phyloP scores from a whole-genome alignment of 2,329 filamentous ascomycete genomes.

The Zasmidium angulare region DNA sequence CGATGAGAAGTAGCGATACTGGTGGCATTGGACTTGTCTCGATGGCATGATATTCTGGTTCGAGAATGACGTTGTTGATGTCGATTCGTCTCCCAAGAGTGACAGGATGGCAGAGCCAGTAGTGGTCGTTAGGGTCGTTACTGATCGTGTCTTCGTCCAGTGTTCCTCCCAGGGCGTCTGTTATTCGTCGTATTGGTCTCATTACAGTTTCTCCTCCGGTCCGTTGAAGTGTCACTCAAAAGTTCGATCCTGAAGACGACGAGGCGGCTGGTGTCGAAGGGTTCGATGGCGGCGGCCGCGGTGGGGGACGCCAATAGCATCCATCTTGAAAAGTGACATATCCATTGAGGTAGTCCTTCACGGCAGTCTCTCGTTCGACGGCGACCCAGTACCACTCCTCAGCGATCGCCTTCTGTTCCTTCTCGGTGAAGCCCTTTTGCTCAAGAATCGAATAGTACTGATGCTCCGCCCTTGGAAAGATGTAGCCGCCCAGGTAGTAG shows the following conservation, averaged over 20 bases:
- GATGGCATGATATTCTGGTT: background rate
- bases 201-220: background rate
- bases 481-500: slow-evolving; percentile 23
- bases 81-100: background rate
- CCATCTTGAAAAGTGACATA: slow-evolving; percentile 23
- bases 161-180: background rate
- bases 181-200: background rate
- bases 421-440: slow-evolving; percentile 20
- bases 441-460: slow-evolving; percentile 22
- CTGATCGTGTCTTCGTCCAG: background rate
- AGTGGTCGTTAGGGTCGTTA: background rate
- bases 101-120: background rate
- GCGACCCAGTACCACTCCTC: slow-evolving; percentile 29
- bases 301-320: slow-evolving; percentile 3
- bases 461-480: slow-evolving; percentile 16
- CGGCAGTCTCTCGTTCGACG: slow-evolving; percentile 24
- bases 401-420: slow-evolving; percentile 21
- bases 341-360: slow-evolving; percentile 23
- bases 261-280: background rate
- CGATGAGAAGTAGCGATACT: background rate
- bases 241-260: background rate
- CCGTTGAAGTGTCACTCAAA: background rate
- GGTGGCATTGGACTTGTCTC: background rate
- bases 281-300: background rate
- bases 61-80: background rate